These are phyloP conservation scores for Bruguiera hainesii DNA, from an alignment of 441 rosid genomes.

Conservation along the genomic window DNA sequence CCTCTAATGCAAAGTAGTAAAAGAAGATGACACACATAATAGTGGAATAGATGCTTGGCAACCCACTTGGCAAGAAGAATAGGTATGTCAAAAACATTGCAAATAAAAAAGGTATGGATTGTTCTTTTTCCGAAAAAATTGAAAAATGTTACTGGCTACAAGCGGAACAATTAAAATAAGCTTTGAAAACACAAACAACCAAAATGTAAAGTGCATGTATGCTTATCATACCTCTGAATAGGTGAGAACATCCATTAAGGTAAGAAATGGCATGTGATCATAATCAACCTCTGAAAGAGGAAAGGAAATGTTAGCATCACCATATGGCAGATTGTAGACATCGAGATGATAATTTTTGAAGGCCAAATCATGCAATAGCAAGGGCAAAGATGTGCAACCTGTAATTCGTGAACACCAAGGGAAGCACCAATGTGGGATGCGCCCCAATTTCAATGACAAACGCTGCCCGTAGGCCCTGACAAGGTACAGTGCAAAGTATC, in stretches of 20 bases:
- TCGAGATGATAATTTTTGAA: background rate
- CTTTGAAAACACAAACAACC: background rate
- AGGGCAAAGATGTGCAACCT: constrained; percentile 44
- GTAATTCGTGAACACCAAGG: constrained; percentile 58
- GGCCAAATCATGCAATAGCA: constrained; percentile 12
- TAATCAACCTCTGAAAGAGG: constrained; percentile 52
- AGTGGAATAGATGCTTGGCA: too few species aligned
- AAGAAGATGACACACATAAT: too few species aligned
- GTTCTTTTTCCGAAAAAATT: too few species aligned
- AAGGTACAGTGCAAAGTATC: background rate
- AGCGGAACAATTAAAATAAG: background rate
- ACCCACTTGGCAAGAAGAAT: too few species aligned
- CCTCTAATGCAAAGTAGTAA: too few species aligned
- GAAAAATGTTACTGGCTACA: too few species aligned
- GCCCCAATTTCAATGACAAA: constrained; percentile 35
- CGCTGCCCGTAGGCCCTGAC: constrained; percentile 54
- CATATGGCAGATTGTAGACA: constrained; percentile 3
- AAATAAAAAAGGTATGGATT: too few species aligned
- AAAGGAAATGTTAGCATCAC: constrained; percentile 6
- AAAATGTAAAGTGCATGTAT: background rate
- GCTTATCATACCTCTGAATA: constrained; percentile 38
- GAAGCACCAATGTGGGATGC: constrained; percentile 59
- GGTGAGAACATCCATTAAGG: constrained; percentile 56
- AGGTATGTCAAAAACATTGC: too few species aligned
- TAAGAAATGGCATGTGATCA: constrained; percentile 32